These are phyloP conservation scores for Pseudogymnoascus sp. DNA, from an alignment of 2,329 filamentous ascomycete species.

Conservation along the genomic window DNA sequence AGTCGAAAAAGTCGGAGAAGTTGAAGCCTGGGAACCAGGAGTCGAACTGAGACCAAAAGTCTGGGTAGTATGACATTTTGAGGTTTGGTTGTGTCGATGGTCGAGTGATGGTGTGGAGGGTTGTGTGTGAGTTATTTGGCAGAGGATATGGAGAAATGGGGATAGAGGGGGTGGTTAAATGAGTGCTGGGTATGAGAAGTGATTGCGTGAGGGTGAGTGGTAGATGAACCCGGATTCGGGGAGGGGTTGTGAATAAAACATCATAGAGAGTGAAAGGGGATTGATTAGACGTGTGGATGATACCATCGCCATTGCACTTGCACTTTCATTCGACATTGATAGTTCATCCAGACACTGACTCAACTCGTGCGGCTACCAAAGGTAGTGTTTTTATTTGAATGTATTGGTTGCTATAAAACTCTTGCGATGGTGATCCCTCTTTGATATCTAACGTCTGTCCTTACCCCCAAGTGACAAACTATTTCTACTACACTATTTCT, in stretches of 20 bases:
- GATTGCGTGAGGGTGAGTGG: background rate
- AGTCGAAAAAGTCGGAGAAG: background rate
- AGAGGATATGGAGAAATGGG: background rate
- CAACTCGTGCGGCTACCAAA: background rate
- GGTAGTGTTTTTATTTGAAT: constrained; percentile 7
- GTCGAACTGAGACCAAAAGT: background rate
- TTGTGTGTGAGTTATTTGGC: background rate
- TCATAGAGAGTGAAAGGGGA: background rate
- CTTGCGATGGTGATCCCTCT: constrained; percentile 1
- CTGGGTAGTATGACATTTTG: background rate
- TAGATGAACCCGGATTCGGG: background rate
- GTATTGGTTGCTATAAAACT: constrained; percentile 5
- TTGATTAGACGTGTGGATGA: background rate
- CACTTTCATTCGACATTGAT: background rate
- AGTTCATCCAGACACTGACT: background rate
- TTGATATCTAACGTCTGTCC: constrained; percentile 6
- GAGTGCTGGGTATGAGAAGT: background rate
- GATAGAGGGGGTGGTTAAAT: background rate
- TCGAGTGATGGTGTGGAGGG: background rate
- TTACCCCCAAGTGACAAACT: constrained; percentile 7
- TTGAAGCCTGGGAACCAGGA: constrained; percentile 5
- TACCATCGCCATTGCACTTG: background rate
- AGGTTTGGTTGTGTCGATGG: background rate
- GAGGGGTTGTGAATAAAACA: background rate
- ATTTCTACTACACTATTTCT: background rate